Evolutionary conservation across 306 rosid species (phyloP), one percentile per base, ranked within the genome.

Genomic region (Neltuma alba): DNA sequence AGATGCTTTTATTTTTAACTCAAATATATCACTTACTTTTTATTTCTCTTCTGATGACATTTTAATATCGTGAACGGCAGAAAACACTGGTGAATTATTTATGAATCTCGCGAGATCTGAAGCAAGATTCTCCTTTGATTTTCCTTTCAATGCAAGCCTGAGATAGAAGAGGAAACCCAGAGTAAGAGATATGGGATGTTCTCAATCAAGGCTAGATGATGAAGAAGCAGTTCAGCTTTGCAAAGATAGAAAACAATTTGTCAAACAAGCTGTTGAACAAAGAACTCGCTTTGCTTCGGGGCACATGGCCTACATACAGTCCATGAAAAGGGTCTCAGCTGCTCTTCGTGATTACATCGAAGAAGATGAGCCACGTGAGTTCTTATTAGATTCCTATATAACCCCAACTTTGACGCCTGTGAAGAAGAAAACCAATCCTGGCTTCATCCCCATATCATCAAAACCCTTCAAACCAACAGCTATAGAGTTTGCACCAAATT

Each of bases 221-320:
- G 89, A 76, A 89, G 99, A 93, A 74, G 96, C 92, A 42, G 96
- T 96, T 76, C 86, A 91, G 85, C 94, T 96, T 79, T 96, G 99
- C 78, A 96, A 91, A 88, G 98, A 96, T 71, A 79, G 99, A 68
- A 96, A 88, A 84, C 74, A 55, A 23, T 91, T 90, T 90, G 88
- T 96, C 79, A 90, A 90, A 88, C 96, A 93, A 68, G 98, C 99
- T 38, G 91, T 93, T 68, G 97, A 89, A 80, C 89, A 91, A 34
- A 87, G 99, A 84, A 81, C 89, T 30, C 88, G 75, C 34, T 90
- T 96, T 70, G 98, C 97, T 20, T 77, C 87, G 27, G 96, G 92
- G 23, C 99, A 96, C 67, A 15, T 86, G 15, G 98, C 98, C 33
- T 93, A 96, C 79, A 87, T 96, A 50, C 93, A 87, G 58, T 90